Base-by-base conservation (phyloP, 305 asterid species). In the Striga hermonthica region DNA sequence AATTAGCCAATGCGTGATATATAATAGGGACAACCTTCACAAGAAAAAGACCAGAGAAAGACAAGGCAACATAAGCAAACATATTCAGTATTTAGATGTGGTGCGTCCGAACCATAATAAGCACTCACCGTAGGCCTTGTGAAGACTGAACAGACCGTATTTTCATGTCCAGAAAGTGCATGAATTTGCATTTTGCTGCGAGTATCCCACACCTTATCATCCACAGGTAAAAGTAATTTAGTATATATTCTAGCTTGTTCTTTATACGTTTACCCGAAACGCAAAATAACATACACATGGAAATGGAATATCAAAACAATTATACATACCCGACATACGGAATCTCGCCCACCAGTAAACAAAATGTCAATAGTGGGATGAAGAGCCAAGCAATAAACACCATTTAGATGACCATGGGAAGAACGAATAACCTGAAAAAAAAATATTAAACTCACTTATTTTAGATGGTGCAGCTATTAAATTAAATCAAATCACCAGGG, bases 111-210 rank as follows among this genome's bases (percentile, higher is more conserved):
- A 52, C 50, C 52, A 64, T 41, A 67, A 56, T 47, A 66, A 68
- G 60, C 53, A 73, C 85, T 75, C 66, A 90, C 99, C 79, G 80
- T 84, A 48, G 99, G 87, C 65, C 95, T 80, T 38, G 97, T 84
- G 79, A 94, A 90, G 69, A 94, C 95, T 57, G 99, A 94, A 81
- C 99, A 94, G 22, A 94, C 99, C 49, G 99, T 90, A 74, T 94
- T 86, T 11, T 94, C 99, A 75, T 94, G 99, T 7, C 99, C 99
- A 64, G 86, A 74, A 53, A 94, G 93, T 7, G 99, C 96, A 74
- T 79, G 85, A 69, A 88, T 83, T 85, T 94, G 97, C 83, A 78
- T 83, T 77, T 90, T 94, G 86, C 91, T 94, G 64, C 96, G 95
- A 73, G 90, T 76, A 80, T 94, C 99, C 99, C 99, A 94, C 67